Percentiles rank a stretch among this genome's conserved stretches.
Evolutionary conservation across 1,284 basidiomycete species (phyloP).

Genomic region (Marasmius sp.): DNA sequence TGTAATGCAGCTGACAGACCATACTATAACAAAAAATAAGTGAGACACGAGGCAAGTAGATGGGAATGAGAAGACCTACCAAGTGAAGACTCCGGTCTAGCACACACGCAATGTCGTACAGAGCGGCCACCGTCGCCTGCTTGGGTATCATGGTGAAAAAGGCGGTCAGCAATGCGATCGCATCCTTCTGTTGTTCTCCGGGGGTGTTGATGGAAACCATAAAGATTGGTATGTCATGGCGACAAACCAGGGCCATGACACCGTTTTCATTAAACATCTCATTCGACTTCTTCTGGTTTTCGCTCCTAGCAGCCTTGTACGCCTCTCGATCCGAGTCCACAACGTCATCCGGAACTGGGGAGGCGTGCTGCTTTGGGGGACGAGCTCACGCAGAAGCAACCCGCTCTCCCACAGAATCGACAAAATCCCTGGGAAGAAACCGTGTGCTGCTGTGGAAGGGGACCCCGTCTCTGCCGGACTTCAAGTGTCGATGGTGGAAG

Average conservation of each 20-base stretch:
- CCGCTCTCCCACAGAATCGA: not conserved
- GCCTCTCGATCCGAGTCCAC: too few species aligned
- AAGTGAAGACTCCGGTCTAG: slow-evolving; percentile 11
- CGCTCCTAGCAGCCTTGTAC: too few species aligned
- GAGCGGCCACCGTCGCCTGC: not conserved
- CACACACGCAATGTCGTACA: slow-evolving; percentile 26
- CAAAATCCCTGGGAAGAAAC: not conserved
- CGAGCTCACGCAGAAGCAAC: not conserved
- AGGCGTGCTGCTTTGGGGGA: not conserved
- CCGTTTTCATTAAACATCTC: too few species aligned
- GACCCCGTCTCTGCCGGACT: not conserved
- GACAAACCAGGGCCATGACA: too few species aligned
- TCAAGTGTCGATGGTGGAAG: not conserved
- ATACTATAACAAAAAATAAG: too few species aligned
- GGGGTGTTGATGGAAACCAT: not conserved
- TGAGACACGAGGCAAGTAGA: too few species aligned
- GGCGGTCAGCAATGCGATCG: not conserved
- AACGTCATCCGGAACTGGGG: not conserved
- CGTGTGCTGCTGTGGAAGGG: not conserved
- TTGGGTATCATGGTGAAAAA: not conserved
- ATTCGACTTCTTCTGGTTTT: too few species aligned
- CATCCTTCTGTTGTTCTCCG: not conserved
- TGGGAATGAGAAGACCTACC: too few species aligned
- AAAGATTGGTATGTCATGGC: not conserved
- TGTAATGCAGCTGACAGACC: not conserved